phyloP scores from a whole-genome alignment of 1,139 yeast genomes.

The Debaryomyces sp. region DNA sequence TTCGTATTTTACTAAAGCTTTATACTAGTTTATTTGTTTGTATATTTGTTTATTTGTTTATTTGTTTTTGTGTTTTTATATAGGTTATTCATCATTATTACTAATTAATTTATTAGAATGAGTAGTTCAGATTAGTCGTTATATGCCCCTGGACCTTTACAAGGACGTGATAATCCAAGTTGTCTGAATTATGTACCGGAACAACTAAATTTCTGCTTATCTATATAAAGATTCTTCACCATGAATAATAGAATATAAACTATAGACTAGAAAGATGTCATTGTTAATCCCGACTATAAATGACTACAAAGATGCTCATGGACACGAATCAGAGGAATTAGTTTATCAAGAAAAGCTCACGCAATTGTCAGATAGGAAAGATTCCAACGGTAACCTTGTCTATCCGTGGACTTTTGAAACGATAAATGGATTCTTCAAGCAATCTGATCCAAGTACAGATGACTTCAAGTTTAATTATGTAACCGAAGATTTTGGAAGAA shows the following conservation, averaged over 20 bases:
- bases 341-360: constrained; percentile 13
- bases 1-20: background rate
- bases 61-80: constrained; percentile 1
- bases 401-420: constrained; percentile 50
- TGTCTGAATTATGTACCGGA: constrained; percentile 1
- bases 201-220: background rate
- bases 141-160: background rate
- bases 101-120: constrained; percentile 1
- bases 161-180: background rate
- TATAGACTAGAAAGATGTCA: constrained; percentile 22
- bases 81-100: constrained; percentile 6
- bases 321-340: constrained; percentile 14
- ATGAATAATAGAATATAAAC: background rate
- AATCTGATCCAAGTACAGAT: constrained; percentile 49
- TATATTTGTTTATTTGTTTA: constrained; percentile 1
- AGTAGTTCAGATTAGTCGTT: background rate
- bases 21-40: constrained; percentile 3
- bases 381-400: constrained; percentile 19
- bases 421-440: constrained; percentile 58
- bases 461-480: constrained; percentile 53
- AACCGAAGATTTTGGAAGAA: constrained; percentile 50
- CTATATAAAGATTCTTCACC: background rate
- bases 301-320: constrained; percentile 43
- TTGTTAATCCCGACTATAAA: constrained; percentile 36
- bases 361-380: constrained; percentile 14